Evolutionary conservation across 768 basidiomycete species (phyloP).

Genomic region (Leucogyrophana mollusca): DNA sequence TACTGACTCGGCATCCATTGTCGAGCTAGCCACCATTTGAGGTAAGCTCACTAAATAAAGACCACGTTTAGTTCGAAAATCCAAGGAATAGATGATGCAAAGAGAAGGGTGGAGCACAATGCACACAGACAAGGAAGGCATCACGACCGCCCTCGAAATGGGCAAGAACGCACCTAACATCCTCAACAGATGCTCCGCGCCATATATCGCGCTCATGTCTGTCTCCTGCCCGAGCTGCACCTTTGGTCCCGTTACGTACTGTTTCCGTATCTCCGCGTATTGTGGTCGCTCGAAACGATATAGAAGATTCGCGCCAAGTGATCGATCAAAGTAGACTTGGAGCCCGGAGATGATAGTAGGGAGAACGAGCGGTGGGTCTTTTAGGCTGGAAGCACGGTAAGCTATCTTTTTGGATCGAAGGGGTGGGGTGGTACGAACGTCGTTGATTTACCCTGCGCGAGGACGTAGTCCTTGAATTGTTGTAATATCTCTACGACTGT

Average conservation of each 20-base stretch:
- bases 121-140: no score
- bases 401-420: no score
- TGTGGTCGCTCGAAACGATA: constrained; percentile 96
- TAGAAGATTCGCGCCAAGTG: constrained; percentile 83
- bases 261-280: constrained; percentile 76
- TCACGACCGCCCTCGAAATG: no score
- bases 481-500: constrained; percentile 74
- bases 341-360: constrained; percentile 85
- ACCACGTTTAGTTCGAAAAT: constrained; percentile 9
- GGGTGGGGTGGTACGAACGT: constrained; percentile 33
- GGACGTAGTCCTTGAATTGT: constrained; percentile 71
- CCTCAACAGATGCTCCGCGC: constrained; percentile 89
- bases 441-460: constrained; percentile 43
- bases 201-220: constrained; percentile 89
- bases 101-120: neutral
- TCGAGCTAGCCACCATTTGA: constrained; percentile 83
- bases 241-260: constrained; percentile 70
- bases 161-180: constrained; percentile 84
- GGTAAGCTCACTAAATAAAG: constrained; percentile 81
- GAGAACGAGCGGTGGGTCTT: constrained; percentile 66
- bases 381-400: constrained; percentile 42
- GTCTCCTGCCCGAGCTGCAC: constrained; percentile 69
- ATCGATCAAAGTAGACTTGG: constrained; percentile 90
- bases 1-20: constrained; percentile 89
- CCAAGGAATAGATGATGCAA: neutral